These are phyloP conservation scores for Scenedesmus sp. DNA, from an alignment of 163 green algal species.

Conservation along the genomic window DNA sequence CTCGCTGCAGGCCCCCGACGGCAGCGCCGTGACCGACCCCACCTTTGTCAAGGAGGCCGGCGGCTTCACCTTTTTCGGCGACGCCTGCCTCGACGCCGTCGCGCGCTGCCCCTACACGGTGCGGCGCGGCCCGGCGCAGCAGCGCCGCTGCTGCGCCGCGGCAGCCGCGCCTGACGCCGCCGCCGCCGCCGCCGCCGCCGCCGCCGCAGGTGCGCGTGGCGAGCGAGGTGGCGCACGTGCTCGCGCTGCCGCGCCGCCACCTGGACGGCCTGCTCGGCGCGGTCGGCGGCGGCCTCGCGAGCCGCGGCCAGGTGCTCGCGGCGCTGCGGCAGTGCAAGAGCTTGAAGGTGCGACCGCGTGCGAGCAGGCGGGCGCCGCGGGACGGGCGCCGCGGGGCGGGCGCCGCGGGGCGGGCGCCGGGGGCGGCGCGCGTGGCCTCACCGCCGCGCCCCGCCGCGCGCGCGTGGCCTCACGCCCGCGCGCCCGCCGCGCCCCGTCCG, in stretches of 20 bases:
- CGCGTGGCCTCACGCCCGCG: too few relatives aligned
- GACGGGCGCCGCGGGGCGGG: too few relatives aligned
- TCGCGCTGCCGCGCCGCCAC: constrained; percentile 38
- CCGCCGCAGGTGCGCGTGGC: constrained; percentile 30
- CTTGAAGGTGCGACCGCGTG: constrained; percentile 44
- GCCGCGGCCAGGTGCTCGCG: constrained; percentile 36
- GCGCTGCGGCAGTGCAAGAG: constrained; percentile 56
- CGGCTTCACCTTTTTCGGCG: constrained; percentile 74
- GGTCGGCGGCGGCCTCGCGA: constrained; percentile 37
- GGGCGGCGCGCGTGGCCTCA: too few relatives aligned
- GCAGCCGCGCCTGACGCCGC: neutral
- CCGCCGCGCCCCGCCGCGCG: too few relatives aligned
- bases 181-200: neutral
- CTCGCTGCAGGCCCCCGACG: constrained; percentile 5
- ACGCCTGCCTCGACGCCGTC: constrained; percentile 52
- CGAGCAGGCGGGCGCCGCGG: too few relatives aligned
- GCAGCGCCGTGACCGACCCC: constrained; percentile 30
- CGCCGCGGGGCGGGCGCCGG: too few relatives aligned
- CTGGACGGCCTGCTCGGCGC: constrained; percentile 63
- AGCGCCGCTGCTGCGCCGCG: neutral
- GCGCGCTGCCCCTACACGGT: constrained; percentile 57
- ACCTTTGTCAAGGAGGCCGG: constrained; percentile 62
- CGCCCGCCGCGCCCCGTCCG: neutral
- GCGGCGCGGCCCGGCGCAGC: neutral
- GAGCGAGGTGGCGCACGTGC: constrained; percentile 39